These are phyloP conservation scores for Syzygium aromaticum DNA, from an alignment of 345 rosid genomes.

Conservation along the genomic window DNA sequence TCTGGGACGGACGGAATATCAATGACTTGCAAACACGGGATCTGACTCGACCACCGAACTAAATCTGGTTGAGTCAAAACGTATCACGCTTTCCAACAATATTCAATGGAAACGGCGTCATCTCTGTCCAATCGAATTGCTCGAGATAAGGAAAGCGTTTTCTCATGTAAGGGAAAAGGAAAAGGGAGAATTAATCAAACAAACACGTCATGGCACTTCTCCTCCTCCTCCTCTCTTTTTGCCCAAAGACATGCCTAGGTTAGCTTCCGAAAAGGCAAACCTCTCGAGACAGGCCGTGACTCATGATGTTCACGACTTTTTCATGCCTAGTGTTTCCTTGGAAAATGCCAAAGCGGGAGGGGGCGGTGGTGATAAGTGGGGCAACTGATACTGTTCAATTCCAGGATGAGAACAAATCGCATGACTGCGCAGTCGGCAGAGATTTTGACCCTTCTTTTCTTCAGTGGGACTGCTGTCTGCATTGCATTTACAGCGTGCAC, in stretches of 20 bases:
- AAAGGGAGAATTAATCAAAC: background rate
- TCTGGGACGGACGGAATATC: no score
- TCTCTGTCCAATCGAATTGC: background rate
- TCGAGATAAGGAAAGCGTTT: background rate
- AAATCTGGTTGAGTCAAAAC: background rate
- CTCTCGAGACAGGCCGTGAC: background rate
- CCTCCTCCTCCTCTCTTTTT: background rate
- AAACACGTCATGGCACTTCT: background rate
- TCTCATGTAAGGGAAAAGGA: background rate
- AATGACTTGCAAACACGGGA: background rate
- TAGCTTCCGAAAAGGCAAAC: background rate
- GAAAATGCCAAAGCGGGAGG: background rate
- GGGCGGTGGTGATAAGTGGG: background rate
- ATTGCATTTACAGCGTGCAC: background rate
- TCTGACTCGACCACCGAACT: background rate
- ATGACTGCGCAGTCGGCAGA: background rate
- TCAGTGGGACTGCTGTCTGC: background rate
- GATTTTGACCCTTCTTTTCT: background rate
- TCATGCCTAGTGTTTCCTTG: background rate
- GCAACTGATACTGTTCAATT: background rate
- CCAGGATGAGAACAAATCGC: background rate
- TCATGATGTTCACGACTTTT: background rate
- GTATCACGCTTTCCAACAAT: background rate
- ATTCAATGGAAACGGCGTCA: background rate
- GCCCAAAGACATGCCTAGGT: background rate